phyloP scores from a whole-genome alignment of 208 protist species.

The Phytomonas sp. region DNA sequence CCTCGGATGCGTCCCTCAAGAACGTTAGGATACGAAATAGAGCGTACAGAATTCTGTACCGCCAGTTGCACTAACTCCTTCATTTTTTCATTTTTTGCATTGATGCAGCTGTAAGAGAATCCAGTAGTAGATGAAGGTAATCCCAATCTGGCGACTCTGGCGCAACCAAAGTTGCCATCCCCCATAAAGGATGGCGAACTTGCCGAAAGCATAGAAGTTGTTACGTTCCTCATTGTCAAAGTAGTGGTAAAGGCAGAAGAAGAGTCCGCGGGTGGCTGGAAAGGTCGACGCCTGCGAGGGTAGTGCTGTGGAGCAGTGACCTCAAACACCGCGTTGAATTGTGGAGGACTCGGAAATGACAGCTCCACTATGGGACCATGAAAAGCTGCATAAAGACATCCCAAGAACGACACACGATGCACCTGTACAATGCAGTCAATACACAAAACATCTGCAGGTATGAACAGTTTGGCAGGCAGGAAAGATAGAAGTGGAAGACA shows the following conservation, averaged over 20 bases:
- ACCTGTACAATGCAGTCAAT: conserved; percentile 45
- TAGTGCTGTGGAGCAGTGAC: conserved; percentile 8
- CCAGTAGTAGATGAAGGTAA: neutral
- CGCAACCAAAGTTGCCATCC: neutral
- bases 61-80: conserved; percentile 64
- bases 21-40: conserved; percentile 65
- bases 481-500: conserved; percentile 42
- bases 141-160: neutral
- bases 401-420: conserved; percentile 45
- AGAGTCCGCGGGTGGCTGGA: neutral
- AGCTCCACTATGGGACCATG: conserved; percentile 41
- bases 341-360: conserved; percentile 51
- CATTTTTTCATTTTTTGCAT: conserved; percentile 53
- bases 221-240: neutral
- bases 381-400: conserved; percentile 47
- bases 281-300: neutral
- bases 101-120: conserved; percentile 9
- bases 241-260: conserved; percentile 1
- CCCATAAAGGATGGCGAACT: neutral
- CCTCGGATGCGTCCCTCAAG: conserved; percentile 25
- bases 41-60: conserved; percentile 33
- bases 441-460: conserved; percentile 61
- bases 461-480: conserved; percentile 32
- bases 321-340: conserved; percentile 56
- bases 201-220: neutral